Base-by-base conservation (phyloP, 2,329 filamentous ascomycete genomes). In the Phaeosphaeria sp. region DNA sequence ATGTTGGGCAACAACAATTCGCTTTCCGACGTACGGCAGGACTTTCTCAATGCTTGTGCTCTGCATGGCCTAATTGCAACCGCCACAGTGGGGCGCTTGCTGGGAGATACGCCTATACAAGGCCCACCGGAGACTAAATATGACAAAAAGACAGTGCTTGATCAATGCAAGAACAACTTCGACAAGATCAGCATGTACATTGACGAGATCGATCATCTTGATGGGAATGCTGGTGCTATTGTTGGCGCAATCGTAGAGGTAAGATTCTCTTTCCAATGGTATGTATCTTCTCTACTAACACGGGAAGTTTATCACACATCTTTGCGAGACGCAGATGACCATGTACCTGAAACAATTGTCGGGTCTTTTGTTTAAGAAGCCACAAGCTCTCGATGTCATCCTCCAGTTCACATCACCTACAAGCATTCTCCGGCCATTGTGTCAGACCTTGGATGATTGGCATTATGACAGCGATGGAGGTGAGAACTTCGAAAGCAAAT, bases 11-110 rank as follows among this genome's bases (percentile, higher is more conserved):
- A 77, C 13, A 86, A 83, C 52, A 85, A 84, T 52, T 82, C 84
- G 39, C 80, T 90, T 2, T 86, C 87, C 25, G 85, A 88, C 59
- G 92, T 91, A 25, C 86, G 89, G 24, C 91, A 90, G 78, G 82
- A 97, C 60, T 98, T 98, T 65, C 86, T 96, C 42, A 95, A 96
- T 63, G 89, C 94, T 0, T 99, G 95, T 73, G 92, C 91, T 53
- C 83, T 97, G 40, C 93, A 98, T 74, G 88, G 89, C 0, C 81
- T 99, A n/a, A 88, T 98, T 22, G 86, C 89, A 0, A 88, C 93
- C 63, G 84, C 87, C 33, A 91, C 89, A 49, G 91, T 97, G 17
- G 89, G 94, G 71, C 86, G 86, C 3, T 84, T 99, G 9, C 80
- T 97, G 2, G 93, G 92, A 4, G 93, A 97, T 68, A 89, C 92